Percentiles rank a stretch among this genome's conserved stretches.
Evolutionary conservation across 139 green algal species (phyloP).

Genomic region (Limnomonas spitsbergensis): DNA sequence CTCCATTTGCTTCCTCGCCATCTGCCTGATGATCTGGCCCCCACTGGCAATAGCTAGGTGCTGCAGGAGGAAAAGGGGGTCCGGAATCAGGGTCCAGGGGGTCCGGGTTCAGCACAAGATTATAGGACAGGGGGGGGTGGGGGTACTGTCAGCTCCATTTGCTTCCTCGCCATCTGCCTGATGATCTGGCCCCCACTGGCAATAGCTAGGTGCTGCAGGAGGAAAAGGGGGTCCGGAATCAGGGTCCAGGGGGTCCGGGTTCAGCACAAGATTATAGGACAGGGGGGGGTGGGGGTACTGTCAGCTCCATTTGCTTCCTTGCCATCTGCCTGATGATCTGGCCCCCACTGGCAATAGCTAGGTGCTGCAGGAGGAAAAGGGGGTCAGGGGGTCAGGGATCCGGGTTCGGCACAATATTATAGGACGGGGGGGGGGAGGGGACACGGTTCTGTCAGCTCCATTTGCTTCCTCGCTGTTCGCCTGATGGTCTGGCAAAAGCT

Average conservation of each 20-base stretch:
- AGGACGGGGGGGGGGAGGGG: too few relatives aligned
- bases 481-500: constrained; percentile 10
- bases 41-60: constrained; percentile 4
- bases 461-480: constrained; percentile 18
- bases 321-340: constrained; percentile 19
- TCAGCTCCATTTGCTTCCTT: constrained; percentile 18
- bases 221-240: too few relatives aligned
- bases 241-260: too few relatives aligned
- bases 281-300: too few relatives aligned
- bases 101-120: too few relatives aligned
- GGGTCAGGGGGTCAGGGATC: too few relatives aligned
- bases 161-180: constrained; percentile 17
- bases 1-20: constrained; percentile 21
- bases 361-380: constrained; percentile 13
- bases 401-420: too few relatives aligned
- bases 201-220: constrained; percentile 7
- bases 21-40: constrained; percentile 15
- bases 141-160: constrained; percentile 16
- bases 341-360: constrained; percentile 5
- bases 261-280: too few relatives aligned
- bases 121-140: too few relatives aligned
- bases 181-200: constrained; percentile 18
- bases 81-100: too few relatives aligned
- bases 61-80: too few relatives aligned
- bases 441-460: too few relatives aligned